Conservation (phyloP, 768 basidiomycete species). For the Lactarius sp. region DNA sequence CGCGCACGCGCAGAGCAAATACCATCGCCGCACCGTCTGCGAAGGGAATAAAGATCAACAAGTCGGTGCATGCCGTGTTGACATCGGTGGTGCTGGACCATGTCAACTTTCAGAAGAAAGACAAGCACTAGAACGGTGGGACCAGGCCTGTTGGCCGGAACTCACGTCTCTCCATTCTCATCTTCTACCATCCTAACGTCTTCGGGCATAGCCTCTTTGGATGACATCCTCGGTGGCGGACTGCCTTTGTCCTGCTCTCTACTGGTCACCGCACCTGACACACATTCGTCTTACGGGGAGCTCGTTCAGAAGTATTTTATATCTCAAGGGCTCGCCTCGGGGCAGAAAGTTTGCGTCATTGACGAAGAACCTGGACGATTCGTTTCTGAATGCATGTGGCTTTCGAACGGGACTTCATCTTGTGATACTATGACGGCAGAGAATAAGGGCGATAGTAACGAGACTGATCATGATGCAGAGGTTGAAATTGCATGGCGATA, state of each 20-base stretch:
- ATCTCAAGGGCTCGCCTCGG: slow-evolving; percentile 75
- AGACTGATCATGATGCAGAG: slow-evolving; percentile 45
- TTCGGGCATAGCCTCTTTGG: slow-evolving; percentile 87
- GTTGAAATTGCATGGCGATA: slow-evolving; percentile 99
- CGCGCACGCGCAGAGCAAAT: too few relatives aligned
- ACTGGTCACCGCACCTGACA: slow-evolving; percentile 75
- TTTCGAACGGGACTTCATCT: slow-evolving; percentile 34
- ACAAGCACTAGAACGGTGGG: slow-evolving; percentile 41
- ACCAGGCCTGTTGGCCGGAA: slow-evolving; percentile 41
- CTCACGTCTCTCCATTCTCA: slow-evolving; percentile 54
- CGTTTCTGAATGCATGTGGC: slow-evolving; percentile 79
- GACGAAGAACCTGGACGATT: slow-evolving; percentile 54
- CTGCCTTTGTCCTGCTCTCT: slow-evolving; percentile 76
- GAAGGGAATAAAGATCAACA: too few relatives aligned
- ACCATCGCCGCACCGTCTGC: too few relatives aligned
- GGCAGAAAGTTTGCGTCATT: slow-evolving; percentile 66
- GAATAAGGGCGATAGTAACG: slow-evolving; percentile 34
- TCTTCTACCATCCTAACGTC: slow-evolving; percentile 59
- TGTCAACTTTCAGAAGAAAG: slow-evolving; percentile 83
- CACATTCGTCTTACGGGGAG: slow-evolving; percentile 79
- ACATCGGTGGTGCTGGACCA: slow-evolving; percentile 26
- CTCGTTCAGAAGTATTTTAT: slow-evolving; percentile 85
- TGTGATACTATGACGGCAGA: slow-evolving; percentile 35
- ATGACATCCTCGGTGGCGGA: slow-evolving; percentile 92
- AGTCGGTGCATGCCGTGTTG: too few relatives aligned